phyloP scores from a whole-genome alignment of 2,329 filamentous ascomycete species.

The Aspergillus sp. region DNA sequence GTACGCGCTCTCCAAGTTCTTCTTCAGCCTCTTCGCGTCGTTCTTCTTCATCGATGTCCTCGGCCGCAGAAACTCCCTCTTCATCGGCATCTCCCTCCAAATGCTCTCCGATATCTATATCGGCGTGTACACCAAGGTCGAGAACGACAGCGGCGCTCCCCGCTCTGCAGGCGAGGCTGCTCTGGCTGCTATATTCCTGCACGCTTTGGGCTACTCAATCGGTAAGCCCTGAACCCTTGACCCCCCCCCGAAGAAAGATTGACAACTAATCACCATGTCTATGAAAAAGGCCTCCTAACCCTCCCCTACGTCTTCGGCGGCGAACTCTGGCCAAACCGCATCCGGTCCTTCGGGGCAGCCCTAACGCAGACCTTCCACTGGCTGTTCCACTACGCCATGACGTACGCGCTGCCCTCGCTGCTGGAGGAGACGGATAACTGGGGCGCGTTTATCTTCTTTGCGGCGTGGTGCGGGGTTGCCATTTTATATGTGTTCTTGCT shows the following conservation, averaged over 20 bases:
- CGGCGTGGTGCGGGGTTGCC: neutral
- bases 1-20: slow-evolving; percentile 46
- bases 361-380: slow-evolving; percentile 42
- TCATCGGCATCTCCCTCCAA: slow-evolving; percentile 38
- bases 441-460: slow-evolving; percentile 11
- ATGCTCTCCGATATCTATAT: slow-evolving; percentile 43
- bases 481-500: slow-evolving; percentile 3
- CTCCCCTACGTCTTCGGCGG: slow-evolving; percentile 48
- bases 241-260: neutral
- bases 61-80: slow-evolving; percentile 40
- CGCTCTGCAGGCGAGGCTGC: slow-evolving; percentile 28
- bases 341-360: slow-evolving; percentile 46
- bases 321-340: slow-evolving; percentile 47
- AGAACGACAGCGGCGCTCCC: slow-evolving; percentile 20
- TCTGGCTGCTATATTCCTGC: slow-evolving; percentile 46
- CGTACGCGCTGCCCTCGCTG: slow-evolving; percentile 36
- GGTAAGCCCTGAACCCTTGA: neutral
- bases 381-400: slow-evolving; percentile 44
- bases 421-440: neutral
- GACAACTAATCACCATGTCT: too few relatives aligned
- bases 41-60: slow-evolving; percentile 49
- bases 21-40: slow-evolving; percentile 40
- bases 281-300: slow-evolving; percentile 9
- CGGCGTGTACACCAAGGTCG: slow-evolving; percentile 15
- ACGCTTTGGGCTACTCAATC: slow-evolving; percentile 45